Base-by-base conservation (phyloP, 352 stramenopile species). In the Stephanocyclus meneghinianus region DNA sequence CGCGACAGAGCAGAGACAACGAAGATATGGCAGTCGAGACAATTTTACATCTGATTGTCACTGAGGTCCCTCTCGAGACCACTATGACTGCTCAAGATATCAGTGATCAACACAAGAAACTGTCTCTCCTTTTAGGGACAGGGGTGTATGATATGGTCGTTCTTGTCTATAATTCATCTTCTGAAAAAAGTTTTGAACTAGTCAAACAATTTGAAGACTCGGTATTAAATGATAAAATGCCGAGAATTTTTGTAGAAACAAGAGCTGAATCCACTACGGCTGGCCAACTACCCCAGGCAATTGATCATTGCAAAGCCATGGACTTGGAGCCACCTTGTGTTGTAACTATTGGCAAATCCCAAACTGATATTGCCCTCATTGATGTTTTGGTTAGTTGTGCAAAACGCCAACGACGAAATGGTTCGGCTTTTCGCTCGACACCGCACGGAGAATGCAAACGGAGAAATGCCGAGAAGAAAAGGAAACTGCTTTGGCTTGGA, bases 401-500 rank as follows among this genome's bases (percentile, higher is more conserved):
- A n/a, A 40, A 85, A 47, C 53, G 77, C n/a, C 55, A 80, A 45
- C 21, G 68, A n/a, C 18, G 64, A 63, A 74, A 75, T 40, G 32
- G 74, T 11, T 35, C 66, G n/a, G 61, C 15, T 6, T 78, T 91
- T 32, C 63, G 74, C 47, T 85, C 83, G 1, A 90, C 72, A 45
- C 84, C 84, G 16, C 81, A 89, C 51, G 69, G 53, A n/a, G 40
- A 85, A 47, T 47, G 77, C n/a, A 48, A 81, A 40, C 29, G 68
- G 11, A 15, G 64, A 63, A 74, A 75, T 32, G 32, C 76, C 11
- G 18, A 68, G 8, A 74, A 76, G 50, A 83, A 77, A 64, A 67
- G 75, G 66, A 90, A 88, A 59, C 81, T 89, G 47, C 70, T 92
- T 51, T 92, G 78, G 85, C 70, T 91, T 66, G 81, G 85, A 18